Base-by-base conservation (phyloP, 495 filamentous ascomycete species). In the Astrocystis sublimbata region DNA sequence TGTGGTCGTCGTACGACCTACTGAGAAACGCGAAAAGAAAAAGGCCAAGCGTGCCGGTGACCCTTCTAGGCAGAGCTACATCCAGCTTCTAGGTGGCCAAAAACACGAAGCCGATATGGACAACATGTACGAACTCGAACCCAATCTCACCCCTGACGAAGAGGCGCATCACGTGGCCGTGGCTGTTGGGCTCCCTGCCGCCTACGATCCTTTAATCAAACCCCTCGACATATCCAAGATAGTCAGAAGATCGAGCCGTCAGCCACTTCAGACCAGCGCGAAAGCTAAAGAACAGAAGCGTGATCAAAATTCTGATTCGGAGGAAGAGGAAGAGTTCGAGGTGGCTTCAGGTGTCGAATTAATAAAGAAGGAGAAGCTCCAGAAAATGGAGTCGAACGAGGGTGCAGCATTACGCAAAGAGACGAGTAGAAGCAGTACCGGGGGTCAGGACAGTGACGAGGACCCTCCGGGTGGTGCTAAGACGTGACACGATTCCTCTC, bases 1-100 rank as follows among this genome's bases (percentile, higher is more conserved):
- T n/a, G 93, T 97, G 2, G 92, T 97, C 36, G 96, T 98, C 31
- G 94, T 98, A 38, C 86, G 94, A 2, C 93, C 94, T 49, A 89
- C 88, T 26, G 86, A 91, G 54, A 96, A 97, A 77, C 89, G 94
- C 5, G 83, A 88, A 65, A 96, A 96, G 76, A 96, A 96, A 74
- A 97, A 96, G 73, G 83, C 83, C 62, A 97, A 97, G 78, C 89
- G 94, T 30, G 84, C 86, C 13, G 84, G 86, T 45, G 91, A 98
- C 62, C 92, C 92, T 6, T 79, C 73, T 33, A 81, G 94, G 46
- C 88, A 89, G 63, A 88, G 85, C 55, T 98, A 98, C 75, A 84
- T 86, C 40, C 84, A 89, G 50, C 92, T 97, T 57, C 73, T 97
- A 10, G 85, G 89, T 30, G 85, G 85, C n/a, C 86, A 84, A 61